Evolutionary conservation across 345 rosid species (phyloP).

Genomic region (Jatropha curcas): DNA sequence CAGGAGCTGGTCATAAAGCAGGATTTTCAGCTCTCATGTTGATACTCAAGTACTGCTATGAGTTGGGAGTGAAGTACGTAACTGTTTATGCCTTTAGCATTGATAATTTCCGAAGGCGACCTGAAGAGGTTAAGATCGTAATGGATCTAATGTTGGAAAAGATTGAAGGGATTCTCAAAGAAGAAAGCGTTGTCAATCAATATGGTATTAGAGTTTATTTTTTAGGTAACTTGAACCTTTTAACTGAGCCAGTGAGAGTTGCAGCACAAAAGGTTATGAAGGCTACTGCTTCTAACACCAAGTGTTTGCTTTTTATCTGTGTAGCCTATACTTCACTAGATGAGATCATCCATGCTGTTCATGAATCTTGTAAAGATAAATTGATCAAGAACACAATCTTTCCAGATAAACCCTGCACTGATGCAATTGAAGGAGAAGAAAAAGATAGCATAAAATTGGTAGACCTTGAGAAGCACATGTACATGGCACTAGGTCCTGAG

Average conservation of each 20-base stretch:
- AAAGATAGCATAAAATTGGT: conserved; percentile 27
- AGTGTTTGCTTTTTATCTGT: conserved; percentile 51
- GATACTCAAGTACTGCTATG: conserved; percentile 63
- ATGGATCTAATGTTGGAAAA: conserved; percentile 84
- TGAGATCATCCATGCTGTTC: conserved; percentile 71
- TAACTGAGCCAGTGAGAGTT: conserved; percentile 38
- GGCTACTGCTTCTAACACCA: conserved; percentile 45
- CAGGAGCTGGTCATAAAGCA: conserved; percentile 54
- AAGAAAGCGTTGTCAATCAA: conserved; percentile 57
- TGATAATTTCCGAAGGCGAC: conserved; percentile 70
- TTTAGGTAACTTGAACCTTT: conserved; percentile 50
- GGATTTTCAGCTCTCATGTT: conserved; percentile 55
- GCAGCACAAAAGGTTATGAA: conserved; percentile 62
- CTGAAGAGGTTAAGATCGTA: conserved; percentile 56
- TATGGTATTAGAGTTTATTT: conserved; percentile 51
- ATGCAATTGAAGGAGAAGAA: conserved; percentile 6
- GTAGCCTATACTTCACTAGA: conserved; percentile 53
- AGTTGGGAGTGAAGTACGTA: conserved; percentile 61
- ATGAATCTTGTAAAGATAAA: conserved; percentile 55
- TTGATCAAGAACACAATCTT: conserved; percentile 8
- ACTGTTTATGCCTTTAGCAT: conserved; percentile 69
- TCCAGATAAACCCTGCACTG: conserved; percentile 6
- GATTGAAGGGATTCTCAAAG: conserved; percentile 49
- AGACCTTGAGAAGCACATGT: conserved; percentile 53
- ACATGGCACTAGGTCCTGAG: conserved; percentile 52